Base-by-base conservation (phyloP, 202 grass and related monocot species). In the Miscanthus sacchariflorus region DNA sequence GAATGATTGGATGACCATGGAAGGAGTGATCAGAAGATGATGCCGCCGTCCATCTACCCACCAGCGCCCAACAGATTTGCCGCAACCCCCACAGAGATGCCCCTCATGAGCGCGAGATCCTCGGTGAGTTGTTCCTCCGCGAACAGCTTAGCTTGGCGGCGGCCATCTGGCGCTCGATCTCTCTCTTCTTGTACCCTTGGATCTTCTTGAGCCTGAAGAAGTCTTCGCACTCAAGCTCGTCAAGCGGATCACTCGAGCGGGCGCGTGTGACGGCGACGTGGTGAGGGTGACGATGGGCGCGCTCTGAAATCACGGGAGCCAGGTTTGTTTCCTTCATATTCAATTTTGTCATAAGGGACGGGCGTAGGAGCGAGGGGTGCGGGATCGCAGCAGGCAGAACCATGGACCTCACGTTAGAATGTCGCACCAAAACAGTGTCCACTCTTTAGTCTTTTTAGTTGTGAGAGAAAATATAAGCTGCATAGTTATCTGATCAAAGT, bases 141-240 rank as follows among this genome's bases (percentile, higher is more conserved):
- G 81, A 94, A 98, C 4, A 50, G 40, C 83, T 61, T 90, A 50
- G 40, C 83, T 61, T 90, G 56, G 96, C 87, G 3, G 83, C 65
- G 0, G 11, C n/a, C 77, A 65, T 87, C 88, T 94, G 93, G 12
- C 89, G 80, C 87, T 94, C 87, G 39, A 98, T 74, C 92, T 94
- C 90, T 23, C 92, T 85, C 85, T 93, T 96, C 81, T 98, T 98
- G 87, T 93, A 98, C 0, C 93, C 96, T 85, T 98, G 92, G 77
- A 98, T 96, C 89, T 98, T 98, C 90, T 98, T 98, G 7, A 98
- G 89, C 84, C 93, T 87, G 85, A 98, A 98, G 89, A 98, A 98
- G 65, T 98, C 96, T 87, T 98, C 94, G 15, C 96, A 80, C 92
- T 98, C 93, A 24, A 98, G 93, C 83, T 98, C 96, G 74, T 98